Percentiles rank a stretch among this genome's conserved stretches.
Conservation (phyloP, 2,329 filamentous ascomycete species). For the Alternaria tenuissima region DNA sequence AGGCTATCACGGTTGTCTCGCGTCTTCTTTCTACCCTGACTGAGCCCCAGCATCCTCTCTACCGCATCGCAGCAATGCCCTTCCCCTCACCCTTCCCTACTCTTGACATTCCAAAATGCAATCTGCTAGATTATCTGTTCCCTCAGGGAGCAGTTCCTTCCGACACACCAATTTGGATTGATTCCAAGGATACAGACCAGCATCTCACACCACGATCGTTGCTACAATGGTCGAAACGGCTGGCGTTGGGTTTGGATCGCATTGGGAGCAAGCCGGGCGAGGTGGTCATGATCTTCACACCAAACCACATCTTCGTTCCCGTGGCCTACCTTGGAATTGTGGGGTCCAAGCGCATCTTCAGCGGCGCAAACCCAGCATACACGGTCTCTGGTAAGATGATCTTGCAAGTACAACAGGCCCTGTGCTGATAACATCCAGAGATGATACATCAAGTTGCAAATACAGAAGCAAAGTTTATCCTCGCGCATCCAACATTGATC, state of each 20-base stretch:
- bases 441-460: conserved; percentile 47
- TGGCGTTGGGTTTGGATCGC: conserved; percentile 57
- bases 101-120: conserved; percentile 57
- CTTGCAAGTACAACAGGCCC: not conserved
- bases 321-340: conserved; percentile 62
- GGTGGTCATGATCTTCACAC: conserved; percentile 61
- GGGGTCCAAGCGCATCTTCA: conserved; percentile 62
- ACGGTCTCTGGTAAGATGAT: conserved; percentile 55
- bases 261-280: conserved; percentile 58
- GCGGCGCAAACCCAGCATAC: conserved; percentile 63
- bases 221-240: conserved; percentile 59
- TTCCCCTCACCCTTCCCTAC: conserved; percentile 54
- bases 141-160: conserved; percentile 38
- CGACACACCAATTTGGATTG: conserved; percentile 61
- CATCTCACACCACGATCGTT: conserved; percentile 57
- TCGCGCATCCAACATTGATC: conserved; percentile 42
- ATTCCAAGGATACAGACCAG: conserved; percentile 54
- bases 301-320: conserved; percentile 64
- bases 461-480: conserved; percentile 43
- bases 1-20: not conserved
- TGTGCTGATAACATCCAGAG: conserved; percentile 32
- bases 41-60: not conserved
- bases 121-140: conserved; percentile 49
- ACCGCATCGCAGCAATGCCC: conserved; percentile 44
- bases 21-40: not conserved